These are phyloP conservation scores for Diospyros kaki DNA, from an alignment of 148 eudicot species.

Conservation along the genomic window DNA sequence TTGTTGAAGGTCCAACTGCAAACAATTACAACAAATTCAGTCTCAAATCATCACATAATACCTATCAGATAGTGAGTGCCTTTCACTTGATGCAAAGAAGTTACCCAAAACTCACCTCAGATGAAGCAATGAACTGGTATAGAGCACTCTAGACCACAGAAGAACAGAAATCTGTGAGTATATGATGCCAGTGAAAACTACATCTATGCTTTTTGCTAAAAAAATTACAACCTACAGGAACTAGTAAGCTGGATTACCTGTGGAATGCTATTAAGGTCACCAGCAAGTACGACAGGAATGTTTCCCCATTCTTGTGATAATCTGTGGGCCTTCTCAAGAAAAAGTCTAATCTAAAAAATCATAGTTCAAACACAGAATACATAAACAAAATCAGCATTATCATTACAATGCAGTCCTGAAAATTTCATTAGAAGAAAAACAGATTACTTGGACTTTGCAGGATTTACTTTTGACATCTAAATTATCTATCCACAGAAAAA, in stretches of 20 bases:
- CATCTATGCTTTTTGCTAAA: neutral
- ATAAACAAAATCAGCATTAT: neutral
- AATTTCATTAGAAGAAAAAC: neutral
- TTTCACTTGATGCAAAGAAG: neutral
- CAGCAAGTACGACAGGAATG: conserved; percentile 70
- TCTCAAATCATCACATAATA: neutral
- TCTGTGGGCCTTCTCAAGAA: conserved; percentile 55
- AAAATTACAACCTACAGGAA: neutral
- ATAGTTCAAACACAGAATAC: neutral
- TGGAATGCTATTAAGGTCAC: conserved; percentile 64
- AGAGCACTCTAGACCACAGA: conserved; percentile 53
- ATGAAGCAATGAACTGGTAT: conserved; percentile 54
- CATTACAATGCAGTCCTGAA: neutral
- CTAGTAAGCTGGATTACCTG: conserved; percentile 29
- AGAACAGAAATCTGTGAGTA: conserved; percentile 9
- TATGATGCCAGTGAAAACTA: conserved; percentile 3
- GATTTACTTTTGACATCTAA: neutral
- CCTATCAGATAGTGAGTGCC: neutral
- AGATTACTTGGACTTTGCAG: too few relatives aligned
- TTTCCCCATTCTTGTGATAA: conserved; percentile 62
- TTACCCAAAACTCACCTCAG: conserved; percentile 40
- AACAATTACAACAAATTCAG: conserved; percentile 1
- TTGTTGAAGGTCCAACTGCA: conserved; percentile 55
- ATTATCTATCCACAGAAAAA: neutral
- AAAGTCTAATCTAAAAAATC: conserved; percentile 48